Conservation (phyloP, 495 filamentous ascomycete genomes). For the Trichoderma gamsii region DNA sequence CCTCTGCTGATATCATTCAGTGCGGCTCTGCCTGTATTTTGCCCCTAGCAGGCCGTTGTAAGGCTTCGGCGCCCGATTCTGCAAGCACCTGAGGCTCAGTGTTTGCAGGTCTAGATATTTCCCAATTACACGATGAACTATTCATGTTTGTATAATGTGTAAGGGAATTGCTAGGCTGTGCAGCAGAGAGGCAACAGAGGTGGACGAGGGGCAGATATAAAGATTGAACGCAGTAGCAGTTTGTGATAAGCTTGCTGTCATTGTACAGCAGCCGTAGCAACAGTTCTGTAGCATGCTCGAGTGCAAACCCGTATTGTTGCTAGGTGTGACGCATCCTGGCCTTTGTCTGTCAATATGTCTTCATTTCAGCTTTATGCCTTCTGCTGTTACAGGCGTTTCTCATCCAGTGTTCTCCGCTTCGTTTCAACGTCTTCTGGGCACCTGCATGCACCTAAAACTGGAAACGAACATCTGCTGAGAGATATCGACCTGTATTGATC, state of each 20-base stretch:
- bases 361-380: too few species aligned
- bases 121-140: too few species aligned
- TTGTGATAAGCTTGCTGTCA: neutral
- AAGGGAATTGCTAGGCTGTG: neutral
- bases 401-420: too few species aligned
- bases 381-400: too few species aligned
- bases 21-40: too few species aligned
- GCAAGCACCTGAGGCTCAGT: too few species aligned
- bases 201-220: neutral
- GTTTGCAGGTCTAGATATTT: too few species aligned
- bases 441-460: too few species aligned
- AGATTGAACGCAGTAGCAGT: neutral
- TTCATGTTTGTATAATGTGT: neutral
- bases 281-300: neutral
- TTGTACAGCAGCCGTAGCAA: neutral
- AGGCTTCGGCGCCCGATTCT: too few species aligned
- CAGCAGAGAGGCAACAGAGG: neutral
- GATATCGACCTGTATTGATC: neutral
- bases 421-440: too few species aligned
- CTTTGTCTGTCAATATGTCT: neutral
- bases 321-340: neutral
- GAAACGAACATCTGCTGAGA: too few species aligned
- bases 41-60: neutral
- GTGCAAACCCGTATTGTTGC: neutral
- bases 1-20: neutral